Percentiles rank a stretch among this genome's conserved stretches.
These are phyloP conservation scores for Colletotrichum cordylinicola DNA, from an alignment of 2,329 filamentous ascomycete species.

Conservation along the genomic window DNA sequence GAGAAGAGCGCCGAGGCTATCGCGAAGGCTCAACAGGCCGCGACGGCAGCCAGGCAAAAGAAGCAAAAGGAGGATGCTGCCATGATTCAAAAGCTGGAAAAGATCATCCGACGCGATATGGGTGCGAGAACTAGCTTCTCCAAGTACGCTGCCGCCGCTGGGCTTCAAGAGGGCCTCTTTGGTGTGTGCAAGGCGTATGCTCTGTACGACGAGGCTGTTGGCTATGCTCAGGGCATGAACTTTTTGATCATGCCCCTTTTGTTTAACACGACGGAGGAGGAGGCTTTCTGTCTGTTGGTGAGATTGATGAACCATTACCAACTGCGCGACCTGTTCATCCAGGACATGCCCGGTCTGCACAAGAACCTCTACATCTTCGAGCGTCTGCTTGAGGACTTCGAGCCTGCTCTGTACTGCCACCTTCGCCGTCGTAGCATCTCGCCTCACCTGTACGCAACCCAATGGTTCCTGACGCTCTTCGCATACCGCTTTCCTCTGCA, in stretches of 20 bases:
- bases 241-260: conserved; percentile 96
- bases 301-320: conserved; percentile 97
- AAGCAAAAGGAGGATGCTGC: conserved; percentile 79
- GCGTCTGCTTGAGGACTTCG: conserved; percentile 88
- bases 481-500: conserved; percentile 97
- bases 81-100: conserved; percentile 83
- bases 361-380: conserved; percentile 95
- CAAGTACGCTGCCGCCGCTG: conserved; percentile 90
- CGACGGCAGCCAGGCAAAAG: conserved; percentile 74
- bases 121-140: conserved; percentile 95
- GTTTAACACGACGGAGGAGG: conserved; percentile 98
- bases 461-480: conserved; percentile 99
- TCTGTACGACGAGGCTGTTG: conserved; percentile 90
- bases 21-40: conserved; percentile 68
- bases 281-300: conserved; percentile 92
- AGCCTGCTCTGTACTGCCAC: conserved; percentile 94
- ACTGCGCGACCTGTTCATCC: conserved; percentile 88
- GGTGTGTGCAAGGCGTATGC: conserved; percentile 98
- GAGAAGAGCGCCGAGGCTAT: conserved; percentile 69
- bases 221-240: conserved; percentile 99
- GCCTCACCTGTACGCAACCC: conserved; percentile 93
- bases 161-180: conserved; percentile 91
- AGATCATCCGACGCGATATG: conserved; percentile 87
- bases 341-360: conserved; percentile 96
- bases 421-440: conserved; percentile 86